Evolutionary conservation across 225 moss, liverwort and hornwort genomes (phyloP).

Genomic region (Pseudisothecium myosuroides): DNA sequence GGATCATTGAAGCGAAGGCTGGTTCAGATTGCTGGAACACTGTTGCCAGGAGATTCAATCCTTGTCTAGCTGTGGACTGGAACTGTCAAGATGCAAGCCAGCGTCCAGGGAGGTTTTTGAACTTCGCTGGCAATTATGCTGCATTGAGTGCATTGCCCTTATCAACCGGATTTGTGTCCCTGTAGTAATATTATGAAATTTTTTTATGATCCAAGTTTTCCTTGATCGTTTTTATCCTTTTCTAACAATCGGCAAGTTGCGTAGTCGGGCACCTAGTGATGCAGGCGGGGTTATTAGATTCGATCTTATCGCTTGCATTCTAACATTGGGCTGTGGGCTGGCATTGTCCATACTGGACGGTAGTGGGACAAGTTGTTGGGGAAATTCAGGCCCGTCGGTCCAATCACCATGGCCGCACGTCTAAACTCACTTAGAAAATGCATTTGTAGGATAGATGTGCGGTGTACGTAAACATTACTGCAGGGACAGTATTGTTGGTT

Average conservation of each 20-base stretch:
- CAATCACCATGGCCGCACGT: not conserved
- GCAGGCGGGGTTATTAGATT: not conserved
- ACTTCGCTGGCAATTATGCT: not conserved
- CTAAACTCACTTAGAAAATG: not conserved
- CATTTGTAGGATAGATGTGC: not conserved
- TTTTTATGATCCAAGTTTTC: not conserved
- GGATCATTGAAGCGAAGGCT: too few species aligned
- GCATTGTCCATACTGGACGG: not conserved
- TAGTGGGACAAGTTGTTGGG: not conserved
- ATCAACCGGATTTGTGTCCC: not conserved
- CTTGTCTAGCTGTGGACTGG: not conserved
- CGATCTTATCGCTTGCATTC: not conserved
- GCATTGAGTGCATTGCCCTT: not conserved
- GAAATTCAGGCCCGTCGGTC: not conserved
- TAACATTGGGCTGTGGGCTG: not conserved
- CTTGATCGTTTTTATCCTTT: not conserved
- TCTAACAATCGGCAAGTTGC: not conserved
- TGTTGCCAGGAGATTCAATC: not conserved
- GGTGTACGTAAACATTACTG: not conserved
- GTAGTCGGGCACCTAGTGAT: too few species aligned
- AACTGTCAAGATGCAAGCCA: not conserved
- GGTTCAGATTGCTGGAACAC: not conserved
- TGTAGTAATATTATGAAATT: not conserved
- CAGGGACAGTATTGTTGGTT: not conserved
- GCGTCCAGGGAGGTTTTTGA: not conserved